phyloP scores from a whole-genome alignment of 2,329 filamentous ascomycete species.

The Sporothrix dimorphospora region DNA sequence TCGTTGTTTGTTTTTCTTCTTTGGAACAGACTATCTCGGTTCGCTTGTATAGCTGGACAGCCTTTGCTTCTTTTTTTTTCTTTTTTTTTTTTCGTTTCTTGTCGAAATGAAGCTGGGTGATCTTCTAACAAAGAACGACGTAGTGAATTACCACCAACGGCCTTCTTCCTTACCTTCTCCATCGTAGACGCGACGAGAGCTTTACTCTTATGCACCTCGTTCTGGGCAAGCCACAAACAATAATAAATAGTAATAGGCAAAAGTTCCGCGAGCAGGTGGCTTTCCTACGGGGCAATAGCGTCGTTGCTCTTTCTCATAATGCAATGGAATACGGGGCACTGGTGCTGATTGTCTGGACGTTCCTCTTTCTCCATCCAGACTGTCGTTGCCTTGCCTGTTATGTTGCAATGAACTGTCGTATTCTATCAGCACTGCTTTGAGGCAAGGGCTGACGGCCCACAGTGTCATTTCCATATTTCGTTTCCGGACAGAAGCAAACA shows the following conservation, averaged over 20 bases:
- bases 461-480: conserved; percentile 22
- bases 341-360: too few relatives aligned
- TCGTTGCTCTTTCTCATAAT: neutral
- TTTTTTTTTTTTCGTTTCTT: neutral
- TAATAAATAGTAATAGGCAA: neutral
- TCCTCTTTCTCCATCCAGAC: neutral
- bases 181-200: neutral
- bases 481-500: neutral
- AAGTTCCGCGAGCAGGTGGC: neutral
- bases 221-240: conserved; percentile 13
- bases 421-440: conserved; percentile 11
- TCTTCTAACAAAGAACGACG: conserved; percentile 11
- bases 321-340: neutral
- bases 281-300: neutral
- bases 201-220: neutral
- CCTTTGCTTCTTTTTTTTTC: neutral
- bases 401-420: neutral
- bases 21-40: conserved; percentile 1
- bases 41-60: neutral
- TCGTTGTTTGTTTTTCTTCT: neutral
- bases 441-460: conserved; percentile 25
- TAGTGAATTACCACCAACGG: neutral
- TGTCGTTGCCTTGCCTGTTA: too few relatives aligned
- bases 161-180: neutral
- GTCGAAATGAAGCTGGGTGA: conserved; percentile 21